Evolutionary conservation across 345 rosid genomes (phyloP).

Genomic region (Aquilaria yunnanensis): DNA sequence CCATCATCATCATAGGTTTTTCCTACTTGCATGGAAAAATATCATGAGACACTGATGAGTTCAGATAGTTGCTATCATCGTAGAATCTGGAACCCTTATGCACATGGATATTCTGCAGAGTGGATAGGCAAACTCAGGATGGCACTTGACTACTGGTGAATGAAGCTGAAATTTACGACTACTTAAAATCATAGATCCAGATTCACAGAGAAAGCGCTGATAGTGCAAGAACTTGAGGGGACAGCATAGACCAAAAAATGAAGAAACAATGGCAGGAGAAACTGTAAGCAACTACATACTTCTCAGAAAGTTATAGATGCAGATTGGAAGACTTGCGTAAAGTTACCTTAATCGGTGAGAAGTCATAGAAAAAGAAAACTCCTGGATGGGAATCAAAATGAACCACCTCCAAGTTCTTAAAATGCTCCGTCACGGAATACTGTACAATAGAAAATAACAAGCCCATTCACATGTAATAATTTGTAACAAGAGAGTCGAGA

Average conservation of each 20-base stretch:
- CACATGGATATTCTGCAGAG: too few species aligned
- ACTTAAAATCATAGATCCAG: neutral
- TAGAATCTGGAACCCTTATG: too few species aligned
- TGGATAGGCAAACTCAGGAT: too few species aligned
- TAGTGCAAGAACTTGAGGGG: neutral
- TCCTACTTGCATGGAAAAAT: too few species aligned
- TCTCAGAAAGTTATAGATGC: conserved; percentile 2
- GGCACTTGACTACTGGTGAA: too few species aligned
- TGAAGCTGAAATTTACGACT: too few species aligned
- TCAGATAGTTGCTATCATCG: too few species aligned
- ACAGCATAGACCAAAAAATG: neutral
- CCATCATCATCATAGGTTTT: too few species aligned
- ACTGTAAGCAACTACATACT: conserved; percentile 1
- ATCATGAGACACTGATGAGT: too few species aligned
- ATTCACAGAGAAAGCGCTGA: neutral
- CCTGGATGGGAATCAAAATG: conserved; percentile 47
- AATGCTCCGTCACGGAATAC: conserved; percentile 93
- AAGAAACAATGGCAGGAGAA: neutral
- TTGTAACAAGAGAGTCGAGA: too few species aligned
- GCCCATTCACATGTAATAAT: too few species aligned
- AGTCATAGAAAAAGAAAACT: conserved; percentile 87
- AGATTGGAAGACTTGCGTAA: neutral
- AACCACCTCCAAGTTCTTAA: conserved; percentile 45
- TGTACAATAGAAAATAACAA: conserved; percentile 17
- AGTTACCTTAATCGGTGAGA: conserved; percentile 84